Base-by-base conservation (phyloP, 2,329 filamentous ascomycete species). In the Pezicula neosporulosa region DNA sequence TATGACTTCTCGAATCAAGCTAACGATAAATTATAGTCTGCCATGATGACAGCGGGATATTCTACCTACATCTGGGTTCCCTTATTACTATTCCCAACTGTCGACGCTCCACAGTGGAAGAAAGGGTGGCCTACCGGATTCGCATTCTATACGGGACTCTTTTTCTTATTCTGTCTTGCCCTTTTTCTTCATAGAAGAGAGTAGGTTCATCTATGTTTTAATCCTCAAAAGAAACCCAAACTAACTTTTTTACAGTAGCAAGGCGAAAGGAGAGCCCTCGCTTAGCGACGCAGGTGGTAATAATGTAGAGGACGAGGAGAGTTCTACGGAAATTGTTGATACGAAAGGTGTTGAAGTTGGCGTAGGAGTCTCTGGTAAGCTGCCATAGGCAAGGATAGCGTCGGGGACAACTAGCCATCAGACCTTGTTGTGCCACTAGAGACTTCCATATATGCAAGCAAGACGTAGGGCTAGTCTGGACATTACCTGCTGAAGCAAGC, bases 61-160 rank as follows among this genome's bases (percentile, higher is more conserved):
- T 44, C 42, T 8, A 44, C 42, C n/a, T 44, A 44, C 27, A 44
- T 44, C 27, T 44, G 42, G 42, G 24, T 44, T 6, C 42, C 42
- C 12, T 16, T 44, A 27, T 12, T 44, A 12, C 27, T 44, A 12
- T 44, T 44, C 16, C 42, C 42, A n/a, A 44, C 42, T 6, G 5
- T 44, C 4, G 42, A 44, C 3, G 42, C 42, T 2, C 42, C 42
- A n/a, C 12, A 19, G 7, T 44, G 42, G 42, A 44, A 44, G 42
- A 44, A 44, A 28, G 42, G 42, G 9, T 44, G 42, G 42, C 42
- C 42, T 12, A 44, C 24, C 12, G 42, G 42, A 13, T 24, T 44
- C n/a, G 42, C 42, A 27, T 44, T 44, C 42, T 44, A 44, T 30
- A 24, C 42, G 4, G 42, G 19, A 9, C 19, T 44, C 12, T 44